phyloP scores from a whole-genome alignment of 768 basidiomycete genomes.

The Cubamyces sp. region DNA sequence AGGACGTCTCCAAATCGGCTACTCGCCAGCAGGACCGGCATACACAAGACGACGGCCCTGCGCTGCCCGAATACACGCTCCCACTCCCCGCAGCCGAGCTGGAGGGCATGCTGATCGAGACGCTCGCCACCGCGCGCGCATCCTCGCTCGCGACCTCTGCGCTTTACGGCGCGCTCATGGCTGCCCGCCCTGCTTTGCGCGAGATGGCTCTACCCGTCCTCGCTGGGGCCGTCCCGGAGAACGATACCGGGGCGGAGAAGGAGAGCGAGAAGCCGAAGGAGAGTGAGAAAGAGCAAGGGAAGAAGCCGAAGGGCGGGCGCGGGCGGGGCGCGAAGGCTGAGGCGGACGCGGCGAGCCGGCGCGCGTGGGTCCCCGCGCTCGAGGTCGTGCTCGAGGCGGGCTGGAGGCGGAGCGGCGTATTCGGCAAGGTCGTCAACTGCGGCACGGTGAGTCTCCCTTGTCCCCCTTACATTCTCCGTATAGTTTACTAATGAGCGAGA shows the following conservation, averaged over 20 bases:
- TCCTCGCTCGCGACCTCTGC: slow-evolving; percentile 61
- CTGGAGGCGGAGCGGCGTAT: slow-evolving; percentile 57
- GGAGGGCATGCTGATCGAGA: slow-evolving; percentile 70
- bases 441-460: slow-evolving; percentile 60
- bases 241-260: slow-evolving; percentile 36
- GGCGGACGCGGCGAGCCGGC: slow-evolving; percentile 21
- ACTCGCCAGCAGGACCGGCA: background rate
- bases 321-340: slow-evolving; percentile 17
- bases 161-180: slow-evolving; percentile 55
- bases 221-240: background rate
- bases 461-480: no score
- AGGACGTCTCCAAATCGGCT: background rate
- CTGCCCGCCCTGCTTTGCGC: slow-evolving; percentile 54
- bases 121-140: slow-evolving; percentile 71
- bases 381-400: slow-evolving; percentile 51
- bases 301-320: slow-evolving; percentile 27
- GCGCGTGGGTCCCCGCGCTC: slow-evolving; percentile 53
- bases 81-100: slow-evolving; percentile 46
- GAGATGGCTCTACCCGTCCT: slow-evolving; percentile 22
- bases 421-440: slow-evolving; percentile 72
- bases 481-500: slow-evolving; percentile 15
- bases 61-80: slow-evolving; percentile 8
- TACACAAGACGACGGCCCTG: background rate
- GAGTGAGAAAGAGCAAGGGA: slow-evolving; percentile 5
- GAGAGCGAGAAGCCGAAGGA: slow-evolving; percentile 8